These are phyloP conservation scores for Moniliophthora roreri DNA, from an alignment of 1,284 basidiomycete species.

Conservation along the genomic window DNA sequence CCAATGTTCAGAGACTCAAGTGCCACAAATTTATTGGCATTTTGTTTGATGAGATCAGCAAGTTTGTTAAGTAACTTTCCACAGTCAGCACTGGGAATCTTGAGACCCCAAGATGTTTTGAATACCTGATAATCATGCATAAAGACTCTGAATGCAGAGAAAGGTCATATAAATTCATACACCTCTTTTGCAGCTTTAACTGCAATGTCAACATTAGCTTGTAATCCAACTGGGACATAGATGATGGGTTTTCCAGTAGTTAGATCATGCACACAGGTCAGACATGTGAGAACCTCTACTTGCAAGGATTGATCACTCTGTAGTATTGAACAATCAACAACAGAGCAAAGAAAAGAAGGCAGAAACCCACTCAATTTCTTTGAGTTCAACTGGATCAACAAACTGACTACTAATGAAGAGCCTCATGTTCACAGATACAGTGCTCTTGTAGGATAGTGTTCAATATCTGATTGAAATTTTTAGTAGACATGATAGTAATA, in stretches of 20 bases:
- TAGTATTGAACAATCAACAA: constrained; percentile 24
- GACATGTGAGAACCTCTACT: background rate
- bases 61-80: too few relatives aligned
- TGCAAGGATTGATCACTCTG: constrained; percentile 76
- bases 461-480: too few relatives aligned
- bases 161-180: too few relatives aligned
- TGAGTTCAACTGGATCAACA: constrained; percentile 52
- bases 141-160: too few relatives aligned
- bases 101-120: too few relatives aligned
- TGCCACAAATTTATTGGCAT: too few relatives aligned
- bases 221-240: constrained; percentile 59
- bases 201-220: constrained; percentile 71
- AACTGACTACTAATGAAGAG: constrained; percentile 77
- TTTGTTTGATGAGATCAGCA: too few relatives aligned
- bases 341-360: constrained; percentile 1
- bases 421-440: constrained; percentile 58
- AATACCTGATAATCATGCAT: too few relatives aligned
- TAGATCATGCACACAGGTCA: constrained; percentile 11
- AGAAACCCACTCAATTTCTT: constrained; percentile 55
- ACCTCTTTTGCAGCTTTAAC: constrained; percentile 70
- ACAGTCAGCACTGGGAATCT: too few relatives aligned
- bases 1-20: too few relatives aligned
- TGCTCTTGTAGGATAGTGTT: constrained; percentile 66
- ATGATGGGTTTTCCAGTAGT: constrained; percentile 69
- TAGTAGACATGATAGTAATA: too few relatives aligned